phyloP scores from a whole-genome alignment of 75 land plant genomes.

The Picea sitchensis region DNA sequence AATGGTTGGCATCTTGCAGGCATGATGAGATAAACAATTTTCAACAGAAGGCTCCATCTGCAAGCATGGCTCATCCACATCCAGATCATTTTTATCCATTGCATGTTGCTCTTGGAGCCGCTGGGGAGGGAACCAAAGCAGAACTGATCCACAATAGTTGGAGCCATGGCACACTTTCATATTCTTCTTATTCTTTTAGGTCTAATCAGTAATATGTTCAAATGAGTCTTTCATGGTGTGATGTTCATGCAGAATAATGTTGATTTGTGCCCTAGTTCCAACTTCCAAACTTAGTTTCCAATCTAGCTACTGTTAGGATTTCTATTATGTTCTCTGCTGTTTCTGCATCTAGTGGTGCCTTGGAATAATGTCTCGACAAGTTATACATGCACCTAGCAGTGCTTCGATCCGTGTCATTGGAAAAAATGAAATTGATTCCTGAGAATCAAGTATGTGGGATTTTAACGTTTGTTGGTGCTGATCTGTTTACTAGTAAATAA shows the following conservation, averaged over 20 bases:
- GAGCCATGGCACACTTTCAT: constrained; percentile 48
- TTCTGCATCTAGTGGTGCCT: too few species aligned
- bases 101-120: constrained; percentile 92
- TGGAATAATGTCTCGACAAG: too few species aligned
- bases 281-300: too few species aligned
- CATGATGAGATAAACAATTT: constrained; percentile 66
- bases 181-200: constrained; percentile 64
- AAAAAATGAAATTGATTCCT: too few species aligned
- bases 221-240: background rate
- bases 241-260: background rate
- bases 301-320: too few species aligned
- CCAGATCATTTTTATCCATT: constrained; percentile 84
- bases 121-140: constrained; percentile 59
- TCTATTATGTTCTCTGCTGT: too few species aligned
- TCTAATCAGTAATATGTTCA: background rate
- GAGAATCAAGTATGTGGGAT: too few species aligned
- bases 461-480: too few species aligned
- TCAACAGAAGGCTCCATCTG: constrained; percentile 72
- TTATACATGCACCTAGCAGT: too few species aligned
- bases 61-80: constrained; percentile 73
- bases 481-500: too few species aligned
- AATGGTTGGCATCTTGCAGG: constrained; percentile 46
- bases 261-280: background rate
- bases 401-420: too few species aligned
- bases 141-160: constrained; percentile 69